Conservation (phyloP, 2,329 filamentous ascomycete species). For the Fusarium nematophilum region DNA sequence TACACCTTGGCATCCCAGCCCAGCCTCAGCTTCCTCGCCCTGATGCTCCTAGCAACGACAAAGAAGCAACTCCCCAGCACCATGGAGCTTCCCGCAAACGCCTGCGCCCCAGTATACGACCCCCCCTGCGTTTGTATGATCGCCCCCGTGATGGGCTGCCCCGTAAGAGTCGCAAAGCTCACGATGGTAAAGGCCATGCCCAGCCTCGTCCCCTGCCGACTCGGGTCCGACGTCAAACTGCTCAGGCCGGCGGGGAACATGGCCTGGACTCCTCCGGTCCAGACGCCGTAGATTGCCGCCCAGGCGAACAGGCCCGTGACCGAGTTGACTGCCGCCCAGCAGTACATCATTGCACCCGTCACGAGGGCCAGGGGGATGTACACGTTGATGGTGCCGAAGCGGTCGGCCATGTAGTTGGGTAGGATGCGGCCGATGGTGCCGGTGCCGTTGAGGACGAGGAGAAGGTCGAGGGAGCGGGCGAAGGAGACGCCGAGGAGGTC, state of each 20-base stretch:
- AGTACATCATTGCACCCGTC: constrained; percentile 3
- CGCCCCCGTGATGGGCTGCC: constrained; percentile 63
- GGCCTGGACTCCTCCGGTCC: constrained; percentile 69
- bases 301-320: constrained; percentile 68
- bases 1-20: constrained; percentile 10
- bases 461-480: not conserved
- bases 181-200: constrained; percentile 69
- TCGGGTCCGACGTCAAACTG: constrained; percentile 64
- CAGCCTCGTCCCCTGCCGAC: constrained; percentile 64
- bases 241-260: constrained; percentile 66
- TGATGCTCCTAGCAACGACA: constrained; percentile 7
- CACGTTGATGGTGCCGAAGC: constrained; percentile 1
- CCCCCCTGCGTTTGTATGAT: constrained; percentile 58
- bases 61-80: constrained; percentile 11
- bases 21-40: constrained; percentile 3
- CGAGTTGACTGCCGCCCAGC: constrained; percentile 61
- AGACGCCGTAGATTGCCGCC: constrained; percentile 70
- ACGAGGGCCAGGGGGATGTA: not conserved
- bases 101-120: constrained; percentile 59
- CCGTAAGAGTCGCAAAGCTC: constrained; percentile 63
- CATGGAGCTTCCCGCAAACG: constrained; percentile 53
- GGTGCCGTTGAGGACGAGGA: constrained; percentile 10
- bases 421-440: constrained; percentile 6
- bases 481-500: not conserved
- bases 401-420: constrained; percentile 8